Conservation (phyloP, 306 rosid species). For the Astragalus glycyphyllos region DNA sequence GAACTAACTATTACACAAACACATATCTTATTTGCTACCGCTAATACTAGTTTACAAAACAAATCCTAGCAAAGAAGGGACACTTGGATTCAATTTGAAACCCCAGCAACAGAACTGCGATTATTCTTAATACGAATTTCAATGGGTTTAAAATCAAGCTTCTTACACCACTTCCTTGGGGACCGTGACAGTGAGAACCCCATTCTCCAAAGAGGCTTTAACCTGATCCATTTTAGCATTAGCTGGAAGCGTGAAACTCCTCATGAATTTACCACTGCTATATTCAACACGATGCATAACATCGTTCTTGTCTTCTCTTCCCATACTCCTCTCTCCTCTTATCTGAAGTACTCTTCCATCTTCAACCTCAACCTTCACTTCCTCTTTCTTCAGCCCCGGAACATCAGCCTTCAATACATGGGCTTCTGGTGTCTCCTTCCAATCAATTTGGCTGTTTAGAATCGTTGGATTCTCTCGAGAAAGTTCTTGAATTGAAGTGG, state of each 20-base stretch:
- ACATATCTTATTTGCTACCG: too few relatives aligned
- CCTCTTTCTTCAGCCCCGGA: conserved; percentile 37
- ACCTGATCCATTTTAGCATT: conserved; percentile 44
- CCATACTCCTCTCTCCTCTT: conserved; percentile 39
- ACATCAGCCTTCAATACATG: conserved; percentile 41
- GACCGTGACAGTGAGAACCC: conserved; percentile 47
- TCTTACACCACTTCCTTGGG: conserved; percentile 15
- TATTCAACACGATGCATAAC: conserved; percentile 27
- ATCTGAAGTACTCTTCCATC: conserved; percentile 49
- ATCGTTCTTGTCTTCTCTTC: conserved; percentile 13
- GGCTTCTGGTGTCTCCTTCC: conserved; percentile 45
- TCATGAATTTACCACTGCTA: conserved; percentile 41
- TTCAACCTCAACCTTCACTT: conserved; percentile 43
- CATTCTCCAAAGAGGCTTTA: conserved; percentile 43
- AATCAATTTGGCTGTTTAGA: conserved; percentile 6
- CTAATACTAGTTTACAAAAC: too few relatives aligned
- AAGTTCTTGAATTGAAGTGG: conserved; percentile 1
- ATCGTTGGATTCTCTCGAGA: conserved; percentile 13
- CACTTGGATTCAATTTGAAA: too few relatives aligned
- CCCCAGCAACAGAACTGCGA: not conserved
- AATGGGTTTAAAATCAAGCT: too few relatives aligned
- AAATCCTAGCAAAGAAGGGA: too few relatives aligned
- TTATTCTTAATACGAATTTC: conserved; percentile 1
- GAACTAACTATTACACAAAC: too few relatives aligned
- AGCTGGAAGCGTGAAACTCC: conserved; percentile 43